Evolutionary conservation across 805 yeast species (phyloP).

Genomic region (Saccharomycopsis capsularis): DNA sequence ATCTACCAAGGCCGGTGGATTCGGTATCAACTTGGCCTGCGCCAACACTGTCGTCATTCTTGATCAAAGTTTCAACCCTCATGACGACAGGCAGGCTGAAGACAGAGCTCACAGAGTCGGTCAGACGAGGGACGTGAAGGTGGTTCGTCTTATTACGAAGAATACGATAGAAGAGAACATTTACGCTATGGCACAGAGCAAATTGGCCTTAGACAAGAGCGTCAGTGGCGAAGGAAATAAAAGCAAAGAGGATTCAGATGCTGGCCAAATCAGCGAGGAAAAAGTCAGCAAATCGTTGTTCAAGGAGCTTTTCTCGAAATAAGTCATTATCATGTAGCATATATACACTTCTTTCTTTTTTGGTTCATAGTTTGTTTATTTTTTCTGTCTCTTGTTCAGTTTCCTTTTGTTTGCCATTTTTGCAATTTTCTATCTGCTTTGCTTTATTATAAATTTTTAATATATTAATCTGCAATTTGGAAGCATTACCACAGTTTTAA

Average conservation of each 20-base stretch:
- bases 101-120: constrained; percentile 98
- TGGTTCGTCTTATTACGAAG: constrained; percentile 63
- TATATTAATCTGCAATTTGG: too few relatives aligned
- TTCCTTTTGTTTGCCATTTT: too few relatives aligned
- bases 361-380: too few relatives aligned
- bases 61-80: constrained; percentile 95
- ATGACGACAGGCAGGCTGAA: constrained; percentile 97
- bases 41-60: constrained; percentile 88
- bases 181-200: constrained; percentile 77
- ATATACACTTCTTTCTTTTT: too few relatives aligned
- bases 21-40: constrained; percentile 93
- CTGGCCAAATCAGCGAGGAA: background rate
- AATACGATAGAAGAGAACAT: constrained; percentile 87
- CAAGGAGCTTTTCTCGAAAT: constrained; percentile 9
- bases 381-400: too few relatives aligned
- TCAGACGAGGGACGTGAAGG: constrained; percentile 76
- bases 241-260: too few relatives aligned
- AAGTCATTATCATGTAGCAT: too few relatives aligned
- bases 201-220: constrained; percentile 66
- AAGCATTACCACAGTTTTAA: too few relatives aligned
- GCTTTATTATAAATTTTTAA: too few relatives aligned
- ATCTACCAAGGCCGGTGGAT: constrained; percentile 97
- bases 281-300: constrained; percentile 14
- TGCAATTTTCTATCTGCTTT: too few relatives aligned
- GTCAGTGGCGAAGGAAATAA: constrained; percentile 11